phyloP scores from a whole-genome alignment of 2,329 filamentous ascomycete species.

The Pezicula carpinea region DNA sequence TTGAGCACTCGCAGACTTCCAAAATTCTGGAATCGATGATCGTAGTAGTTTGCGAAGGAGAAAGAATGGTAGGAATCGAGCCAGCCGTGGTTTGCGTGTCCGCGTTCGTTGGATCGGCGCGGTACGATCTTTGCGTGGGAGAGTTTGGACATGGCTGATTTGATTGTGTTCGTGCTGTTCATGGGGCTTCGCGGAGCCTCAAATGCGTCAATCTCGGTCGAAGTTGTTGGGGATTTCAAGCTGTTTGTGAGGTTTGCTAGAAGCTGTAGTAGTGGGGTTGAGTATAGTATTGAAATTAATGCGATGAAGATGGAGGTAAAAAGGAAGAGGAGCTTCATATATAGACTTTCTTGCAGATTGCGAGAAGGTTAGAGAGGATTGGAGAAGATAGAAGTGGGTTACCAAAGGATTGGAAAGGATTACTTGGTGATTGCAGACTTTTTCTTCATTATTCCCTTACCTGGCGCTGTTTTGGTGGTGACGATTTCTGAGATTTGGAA shows the following conservation, averaged over 20 bases:
- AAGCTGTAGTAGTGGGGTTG: constrained; percentile 5
- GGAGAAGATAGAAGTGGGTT: neutral
- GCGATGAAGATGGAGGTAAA: constrained; percentile 9
- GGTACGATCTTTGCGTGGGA: constrained; percentile 68
- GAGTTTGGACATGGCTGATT: constrained; percentile 56
- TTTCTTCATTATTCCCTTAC: too few relatives aligned
- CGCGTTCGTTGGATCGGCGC: constrained; percentile 66
- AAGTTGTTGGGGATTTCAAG: constrained; percentile 1
- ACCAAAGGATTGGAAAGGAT: constrained; percentile 3
- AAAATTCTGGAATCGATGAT: constrained; percentile 61
- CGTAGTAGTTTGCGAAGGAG: constrained; percentile 64
- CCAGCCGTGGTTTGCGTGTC: constrained; percentile 81
- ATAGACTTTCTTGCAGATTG: neutral
- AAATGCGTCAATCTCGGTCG: neutral
- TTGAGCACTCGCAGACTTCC: constrained; percentile 81
- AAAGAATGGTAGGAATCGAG: constrained; percentile 85
- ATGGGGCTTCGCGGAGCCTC: constrained; percentile 10
- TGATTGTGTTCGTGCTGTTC: constrained; percentile 27
- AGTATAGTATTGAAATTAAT: constrained; percentile 10
- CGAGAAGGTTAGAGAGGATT: constrained; percentile 2
- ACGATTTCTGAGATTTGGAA: too few relatives aligned
- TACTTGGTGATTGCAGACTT: neutral
- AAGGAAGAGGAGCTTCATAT: constrained; percentile 12
- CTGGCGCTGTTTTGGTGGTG: too few relatives aligned
- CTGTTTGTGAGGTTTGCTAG: neutral